Base-by-base conservation (phyloP, 1,284 basidiomycete genomes). In the Ganoderma sinense region DNA sequence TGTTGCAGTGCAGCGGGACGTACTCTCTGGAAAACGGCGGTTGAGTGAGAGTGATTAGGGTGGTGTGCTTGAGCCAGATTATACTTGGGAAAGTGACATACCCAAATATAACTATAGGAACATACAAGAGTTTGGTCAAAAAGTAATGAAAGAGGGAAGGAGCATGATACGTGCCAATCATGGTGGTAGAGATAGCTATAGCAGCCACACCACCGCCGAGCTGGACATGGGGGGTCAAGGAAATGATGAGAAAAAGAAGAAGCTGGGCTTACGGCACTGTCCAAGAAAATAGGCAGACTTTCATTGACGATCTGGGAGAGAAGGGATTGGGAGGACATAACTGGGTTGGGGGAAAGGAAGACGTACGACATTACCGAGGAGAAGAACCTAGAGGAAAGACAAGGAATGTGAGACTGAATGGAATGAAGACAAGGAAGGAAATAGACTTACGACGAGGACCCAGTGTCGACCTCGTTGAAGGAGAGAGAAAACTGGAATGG, bases 271-370 rank as follows among this genome's bases (percentile, higher is more conserved):
- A 94, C 92, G 20, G 97, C 93, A 73, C 91, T 93, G 77, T 99
- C 96, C 61, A 98, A 84, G 79, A 98, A 97, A 73, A 98, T 97
- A 29, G 97, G 97, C 64, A 99, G 88, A 78, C 93, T 95, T 80
- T 97, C 96, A 79, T 97, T 97, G 73, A 97, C 88, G 75, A 97
- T 91, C 94, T 93, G 72, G 5, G 3, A 58, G 53, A 16, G 6
- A 31, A 10, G 29, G 4, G 1, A 29, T 56, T 2, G 23, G 58
- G 31, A n/a, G 8, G 14, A 33, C 2, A 23, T 51, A 6, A 11
- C 10, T 18, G 45, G 43, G 13, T 5, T 11, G 20, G 62, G 45
- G n/a, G 58, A 13, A 61, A 56, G 53, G 55, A 31, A 23, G 40
- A 82, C 94, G 75, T 78, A 96, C 94, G 69, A 97, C 95, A 77